A percentile compares a stretch with the other conserved stretches of the same genome.
These are phyloP conservation scores for Boechera divaricarpa DNA, from an alignment of 345 rosid species.

Conservation along the genomic window DNA sequence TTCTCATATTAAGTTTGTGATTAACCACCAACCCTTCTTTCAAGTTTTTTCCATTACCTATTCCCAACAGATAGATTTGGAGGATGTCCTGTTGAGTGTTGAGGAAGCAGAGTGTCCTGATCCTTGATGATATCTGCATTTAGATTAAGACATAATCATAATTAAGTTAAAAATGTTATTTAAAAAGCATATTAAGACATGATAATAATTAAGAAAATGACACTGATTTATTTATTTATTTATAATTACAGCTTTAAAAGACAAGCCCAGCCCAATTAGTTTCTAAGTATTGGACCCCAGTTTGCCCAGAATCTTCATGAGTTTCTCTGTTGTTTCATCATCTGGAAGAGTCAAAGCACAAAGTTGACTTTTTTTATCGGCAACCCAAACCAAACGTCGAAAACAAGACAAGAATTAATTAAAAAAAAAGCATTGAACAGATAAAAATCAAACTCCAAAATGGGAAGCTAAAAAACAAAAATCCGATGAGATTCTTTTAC, in stretches of 20 bases:
- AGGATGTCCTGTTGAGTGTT: too few species aligned
- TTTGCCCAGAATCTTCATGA: background rate
- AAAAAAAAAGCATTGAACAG: constrained; percentile 10
- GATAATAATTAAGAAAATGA: background rate
- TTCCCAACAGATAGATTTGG: too few species aligned
- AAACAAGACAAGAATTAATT: constrained; percentile 7
- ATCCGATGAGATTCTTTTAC: constrained; percentile 3
- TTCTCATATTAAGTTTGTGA: too few species aligned
- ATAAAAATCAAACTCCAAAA: background rate
- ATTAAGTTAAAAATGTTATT: background rate
- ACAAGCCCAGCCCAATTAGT: constrained; percentile 15
- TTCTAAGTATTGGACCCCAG: background rate
- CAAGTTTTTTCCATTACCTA: too few species aligned
- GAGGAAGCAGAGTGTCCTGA: too few species aligned
- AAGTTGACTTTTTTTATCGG: background rate
- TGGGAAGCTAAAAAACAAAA: background rate
- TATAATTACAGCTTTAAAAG: background rate
- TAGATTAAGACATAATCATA: too few species aligned
- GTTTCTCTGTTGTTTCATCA: background rate
- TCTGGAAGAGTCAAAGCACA: constrained; percentile 33
- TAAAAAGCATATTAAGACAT: background rate
- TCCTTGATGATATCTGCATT: too few species aligned
- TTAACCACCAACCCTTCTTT: too few species aligned
- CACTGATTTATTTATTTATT: background rate
- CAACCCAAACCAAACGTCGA: constrained; percentile 7